Evolutionary conservation across 1,284 basidiomycete species (phyloP).

Genomic region (Xerocomus amazonicus): DNA sequence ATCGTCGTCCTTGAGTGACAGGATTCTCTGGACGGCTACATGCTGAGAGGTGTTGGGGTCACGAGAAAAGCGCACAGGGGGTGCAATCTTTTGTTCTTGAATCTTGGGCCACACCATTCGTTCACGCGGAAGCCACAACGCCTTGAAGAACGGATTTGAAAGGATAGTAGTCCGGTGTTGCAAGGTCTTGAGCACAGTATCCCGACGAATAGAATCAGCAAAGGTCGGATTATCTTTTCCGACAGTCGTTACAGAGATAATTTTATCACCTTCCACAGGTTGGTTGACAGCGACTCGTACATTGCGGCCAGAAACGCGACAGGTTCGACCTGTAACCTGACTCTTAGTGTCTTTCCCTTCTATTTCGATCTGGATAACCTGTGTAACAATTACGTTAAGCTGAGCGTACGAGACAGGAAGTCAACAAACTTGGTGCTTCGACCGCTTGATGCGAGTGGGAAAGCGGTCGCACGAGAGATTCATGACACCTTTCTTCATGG

Average conservation of each 20-base stretch:
- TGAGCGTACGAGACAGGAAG: neutral
- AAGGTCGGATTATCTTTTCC: slow-evolving; percentile 42
- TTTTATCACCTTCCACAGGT: slow-evolving; percentile 17
- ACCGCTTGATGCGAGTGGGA: slow-evolving; percentile 37
- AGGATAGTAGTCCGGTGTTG: slow-evolving; percentile 34
- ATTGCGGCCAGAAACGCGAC: slow-evolving; percentile 18
- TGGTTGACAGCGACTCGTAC: slow-evolving; percentile 25
- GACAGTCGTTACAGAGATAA: slow-evolving; percentile 38
- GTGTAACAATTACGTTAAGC: neutral
- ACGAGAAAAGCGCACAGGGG: slow-evolving; percentile 1
- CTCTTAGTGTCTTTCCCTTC: neutral
- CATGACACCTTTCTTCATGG: slow-evolving; percentile 25
- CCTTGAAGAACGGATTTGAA: slow-evolving; percentile 42
- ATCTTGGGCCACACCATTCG: slow-evolving; percentile 11
- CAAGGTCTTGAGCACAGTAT: slow-evolving; percentile 37
- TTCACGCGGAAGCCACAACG: slow-evolving; percentile 38
- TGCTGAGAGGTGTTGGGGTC: slow-evolving; percentile 40
- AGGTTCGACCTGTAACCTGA: slow-evolving; percentile 14
- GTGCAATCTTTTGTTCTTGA: neutral
- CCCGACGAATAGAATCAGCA: slow-evolving; percentile 39
- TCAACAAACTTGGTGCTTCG: slow-evolving; percentile 33
- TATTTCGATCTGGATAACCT: slow-evolving; percentile 24
- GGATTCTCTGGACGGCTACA: slow-evolving; percentile 36
- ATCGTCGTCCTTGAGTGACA: slow-evolving; percentile 34
- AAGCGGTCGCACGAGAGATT: slow-evolving; percentile 40